Evolutionary conservation across 2,329 filamentous ascomycete genomes (phyloP).

Genomic region (Penicillium paneum): DNA sequence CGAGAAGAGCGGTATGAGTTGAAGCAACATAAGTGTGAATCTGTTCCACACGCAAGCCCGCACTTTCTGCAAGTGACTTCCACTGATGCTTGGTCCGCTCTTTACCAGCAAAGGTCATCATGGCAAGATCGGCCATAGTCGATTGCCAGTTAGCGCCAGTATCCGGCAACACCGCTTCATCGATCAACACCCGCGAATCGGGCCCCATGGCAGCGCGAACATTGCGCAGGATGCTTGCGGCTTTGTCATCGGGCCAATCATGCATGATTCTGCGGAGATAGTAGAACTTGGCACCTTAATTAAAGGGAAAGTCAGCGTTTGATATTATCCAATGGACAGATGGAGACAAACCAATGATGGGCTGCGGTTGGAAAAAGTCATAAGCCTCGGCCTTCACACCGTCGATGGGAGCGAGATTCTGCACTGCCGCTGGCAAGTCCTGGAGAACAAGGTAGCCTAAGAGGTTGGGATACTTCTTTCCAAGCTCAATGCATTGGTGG

Average conservation of each 20-base stretch:
- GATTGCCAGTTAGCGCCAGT: constrained; percentile 18
- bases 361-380: constrained; percentile 20
- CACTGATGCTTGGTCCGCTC: constrained; percentile 17
- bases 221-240: constrained; percentile 33
- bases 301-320: not conserved
- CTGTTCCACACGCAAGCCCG: constrained; percentile 15
- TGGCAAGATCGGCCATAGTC: constrained; percentile 16
- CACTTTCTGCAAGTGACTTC: constrained; percentile 12
- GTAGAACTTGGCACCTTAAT: constrained; percentile 27
- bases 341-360: constrained; percentile 22
- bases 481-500: constrained; percentile 38
- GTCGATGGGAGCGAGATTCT: constrained; percentile 21
- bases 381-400: constrained; percentile 27
- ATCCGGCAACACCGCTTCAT: constrained; percentile 45
- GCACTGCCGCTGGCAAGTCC: constrained; percentile 37
- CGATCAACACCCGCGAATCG: constrained; percentile 42
- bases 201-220: constrained; percentile 21
- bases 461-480: constrained; percentile 31
- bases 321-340: not conserved
- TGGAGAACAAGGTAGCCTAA: constrained; percentile 41
- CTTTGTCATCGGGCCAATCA: constrained; percentile 27
- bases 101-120: constrained; percentile 22
- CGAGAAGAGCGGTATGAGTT: constrained; percentile 17
- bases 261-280: constrained; percentile 31
- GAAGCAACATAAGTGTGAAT: constrained; percentile 18